Evolutionary conservation across 805 yeast species (phyloP).

Genomic region (Wickerhamiella alocasiicola): DNA sequence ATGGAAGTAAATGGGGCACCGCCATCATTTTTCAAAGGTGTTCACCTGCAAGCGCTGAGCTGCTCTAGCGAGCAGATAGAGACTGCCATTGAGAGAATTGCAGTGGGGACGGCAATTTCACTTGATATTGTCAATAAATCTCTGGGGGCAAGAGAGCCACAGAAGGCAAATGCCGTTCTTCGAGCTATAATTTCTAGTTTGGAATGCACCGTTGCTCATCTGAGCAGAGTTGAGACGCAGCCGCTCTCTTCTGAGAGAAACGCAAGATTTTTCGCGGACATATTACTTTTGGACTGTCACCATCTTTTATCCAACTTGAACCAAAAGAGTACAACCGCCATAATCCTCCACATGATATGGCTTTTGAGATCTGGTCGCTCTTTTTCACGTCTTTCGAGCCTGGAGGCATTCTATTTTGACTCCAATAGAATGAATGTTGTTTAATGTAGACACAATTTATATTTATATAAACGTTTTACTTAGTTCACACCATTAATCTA

Average conservation of each 20-base stretch:
- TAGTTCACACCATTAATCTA: constrained; percentile 37
- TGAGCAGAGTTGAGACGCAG: not conserved
- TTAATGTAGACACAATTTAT: not conserved
- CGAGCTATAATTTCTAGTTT: not conserved
- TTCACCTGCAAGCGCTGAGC: not conserved
- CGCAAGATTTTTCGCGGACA: too few relatives aligned
- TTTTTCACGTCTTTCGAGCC: constrained; percentile 9
- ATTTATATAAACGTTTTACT: too few relatives aligned
- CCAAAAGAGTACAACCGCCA: not conserved
- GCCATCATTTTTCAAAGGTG: not conserved
- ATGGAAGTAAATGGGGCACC: constrained; percentile 2
- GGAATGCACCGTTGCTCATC: not conserved
- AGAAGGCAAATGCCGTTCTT: not conserved
- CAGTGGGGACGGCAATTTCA: constrained; percentile 2
- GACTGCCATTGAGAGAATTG: not conserved
- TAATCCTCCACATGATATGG: constrained; percentile 6
- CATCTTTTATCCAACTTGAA: not conserved
- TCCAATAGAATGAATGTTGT: constrained; percentile 11
- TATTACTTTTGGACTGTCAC: not conserved
- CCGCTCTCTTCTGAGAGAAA: too few relatives aligned
- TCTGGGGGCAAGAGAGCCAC: not conserved
- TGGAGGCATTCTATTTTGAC: constrained; percentile 13
- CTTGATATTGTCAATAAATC: not conserved
- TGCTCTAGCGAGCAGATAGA: not conserved
- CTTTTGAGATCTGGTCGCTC: constrained; percentile 8